A percentile compares a stretch with the other conserved stretches of the same genome.
Evolutionary conservation across 768 basidiomycete species (phyloP).

Genomic region (Phlegmacium glaucopus): DNA sequence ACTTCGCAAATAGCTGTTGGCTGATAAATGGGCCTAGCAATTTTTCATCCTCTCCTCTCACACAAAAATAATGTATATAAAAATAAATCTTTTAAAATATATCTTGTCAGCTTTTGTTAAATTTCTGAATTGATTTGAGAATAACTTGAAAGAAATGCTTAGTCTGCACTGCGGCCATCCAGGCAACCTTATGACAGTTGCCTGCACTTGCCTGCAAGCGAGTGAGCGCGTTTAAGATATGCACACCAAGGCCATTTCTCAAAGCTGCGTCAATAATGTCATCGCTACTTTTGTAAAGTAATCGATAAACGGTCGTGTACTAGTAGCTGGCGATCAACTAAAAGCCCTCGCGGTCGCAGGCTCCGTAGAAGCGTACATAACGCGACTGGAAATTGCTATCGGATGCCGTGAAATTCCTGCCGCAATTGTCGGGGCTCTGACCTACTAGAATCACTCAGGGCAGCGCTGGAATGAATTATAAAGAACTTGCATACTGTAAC

Average conservation of each 20-base stretch:
- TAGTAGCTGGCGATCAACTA: slow-evolving; percentile 21
- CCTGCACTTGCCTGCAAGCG: too few species aligned
- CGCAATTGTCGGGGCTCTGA: slow-evolving; percentile 42
- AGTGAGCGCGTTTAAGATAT: too few species aligned
- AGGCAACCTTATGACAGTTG: too few species aligned
- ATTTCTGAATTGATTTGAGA: too few species aligned
- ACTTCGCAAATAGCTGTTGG: too few species aligned
- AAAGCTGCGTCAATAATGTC: slow-evolving; percentile 56
- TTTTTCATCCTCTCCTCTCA: too few species aligned
- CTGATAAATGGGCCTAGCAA: too few species aligned
- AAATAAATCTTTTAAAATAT: too few species aligned
- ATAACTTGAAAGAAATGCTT: too few species aligned
- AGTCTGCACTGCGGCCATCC: too few species aligned
- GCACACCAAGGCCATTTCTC: slow-evolving; percentile 48
- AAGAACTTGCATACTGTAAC: slow-evolving; percentile 46
- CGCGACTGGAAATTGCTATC: slow-evolving; percentile 46
- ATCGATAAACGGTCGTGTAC: neutral
- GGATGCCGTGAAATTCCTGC: slow-evolving; percentile 52
- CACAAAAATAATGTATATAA: too few species aligned
- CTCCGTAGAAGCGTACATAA: slow-evolving; percentile 47
- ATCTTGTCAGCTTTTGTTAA: too few species aligned
- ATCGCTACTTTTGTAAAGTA: slow-evolving; percentile 33
- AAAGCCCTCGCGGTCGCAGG: slow-evolving; percentile 33
- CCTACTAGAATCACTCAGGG: slow-evolving; percentile 28
- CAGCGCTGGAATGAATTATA: neutral